A percentile compares a stretch with the other conserved stretches of the same genome.
These are phyloP conservation scores for Sordaria brevicollis DNA, from an alignment of 495 filamentous ascomycete species.

Conservation along the genomic window DNA sequence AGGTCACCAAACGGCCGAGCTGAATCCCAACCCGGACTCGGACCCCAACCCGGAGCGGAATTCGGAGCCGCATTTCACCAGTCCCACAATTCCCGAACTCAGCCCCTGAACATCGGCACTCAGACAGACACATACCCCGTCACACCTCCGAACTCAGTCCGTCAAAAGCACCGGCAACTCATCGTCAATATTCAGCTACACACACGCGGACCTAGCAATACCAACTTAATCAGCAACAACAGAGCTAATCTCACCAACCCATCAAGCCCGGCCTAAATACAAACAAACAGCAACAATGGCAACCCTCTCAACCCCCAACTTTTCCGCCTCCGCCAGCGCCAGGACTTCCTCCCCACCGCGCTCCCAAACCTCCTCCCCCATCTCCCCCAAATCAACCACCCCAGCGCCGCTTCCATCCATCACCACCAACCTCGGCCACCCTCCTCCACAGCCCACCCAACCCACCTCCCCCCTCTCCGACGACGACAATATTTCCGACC, in stretches of 20 bases:
- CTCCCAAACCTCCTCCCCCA: conserved; percentile 22
- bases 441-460: conserved; percentile 25
- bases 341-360: conserved; percentile 18
- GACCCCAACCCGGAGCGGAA: neutral
- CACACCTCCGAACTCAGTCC: no score
- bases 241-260: no score
- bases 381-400: conserved; percentile 17
- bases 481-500: conserved; percentile 48
- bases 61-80: neutral
- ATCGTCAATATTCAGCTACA: no score
- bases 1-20: neutral
- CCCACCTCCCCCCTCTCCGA: neutral
- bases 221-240: no score
- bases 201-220: no score
- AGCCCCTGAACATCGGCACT: neutral
- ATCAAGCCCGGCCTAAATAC: neutral
- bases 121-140: neutral
- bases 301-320: neutral
- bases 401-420: conserved; percentile 18
- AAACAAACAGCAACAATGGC: neutral
- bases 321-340: conserved; percentile 16
- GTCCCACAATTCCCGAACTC: neutral
- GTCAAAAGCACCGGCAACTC: no score
- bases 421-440: conserved; percentile 33
- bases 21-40: neutral